Conservation (phyloP, 306 rosid species). For the Inga leiocalycina region DNA sequence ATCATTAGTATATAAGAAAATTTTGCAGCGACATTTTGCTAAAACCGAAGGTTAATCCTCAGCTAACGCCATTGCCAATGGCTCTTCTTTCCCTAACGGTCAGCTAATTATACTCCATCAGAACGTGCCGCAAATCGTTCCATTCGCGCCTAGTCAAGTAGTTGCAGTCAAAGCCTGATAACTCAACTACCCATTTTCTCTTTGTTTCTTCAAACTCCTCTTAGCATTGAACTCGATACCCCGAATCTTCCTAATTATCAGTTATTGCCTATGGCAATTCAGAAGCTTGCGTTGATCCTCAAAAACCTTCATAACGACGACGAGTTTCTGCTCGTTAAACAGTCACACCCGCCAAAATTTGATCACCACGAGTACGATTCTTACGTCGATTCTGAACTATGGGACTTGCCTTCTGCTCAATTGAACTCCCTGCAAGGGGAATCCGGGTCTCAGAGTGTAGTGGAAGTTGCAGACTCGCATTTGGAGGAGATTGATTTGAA, state of each 20-base stretch:
- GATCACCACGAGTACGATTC: constrained; percentile 77
- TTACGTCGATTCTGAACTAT: constrained; percentile 78
- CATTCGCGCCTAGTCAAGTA: not conserved
- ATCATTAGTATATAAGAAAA: too few relatives aligned
- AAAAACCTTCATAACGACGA: constrained; percentile 42
- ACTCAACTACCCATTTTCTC: not conserved
- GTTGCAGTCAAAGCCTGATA: not conserved
- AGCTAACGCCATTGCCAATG: not conserved
- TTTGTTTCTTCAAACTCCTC: not conserved
- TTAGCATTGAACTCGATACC: not conserved
- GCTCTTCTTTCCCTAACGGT: not conserved
- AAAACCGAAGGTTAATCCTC: not conserved
- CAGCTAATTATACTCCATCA: not conserved
- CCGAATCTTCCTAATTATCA: not conserved
- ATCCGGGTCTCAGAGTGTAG: constrained; percentile 29
- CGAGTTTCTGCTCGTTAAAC: constrained; percentile 62
- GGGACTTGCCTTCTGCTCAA: constrained; percentile 76
- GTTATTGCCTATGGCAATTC: constrained; percentile 43
- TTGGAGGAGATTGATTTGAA: constrained; percentile 49
- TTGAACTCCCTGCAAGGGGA: constrained; percentile 46
- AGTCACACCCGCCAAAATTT: constrained; percentile 71
- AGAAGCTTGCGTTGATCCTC: constrained; percentile 60
- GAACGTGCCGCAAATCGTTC: not conserved
- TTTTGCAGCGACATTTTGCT: too few relatives aligned
- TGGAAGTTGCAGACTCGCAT: constrained; percentile 35